Conservation (phyloP, 73 alveolate genomes). For the Tetrahymena borealis region DNA sequence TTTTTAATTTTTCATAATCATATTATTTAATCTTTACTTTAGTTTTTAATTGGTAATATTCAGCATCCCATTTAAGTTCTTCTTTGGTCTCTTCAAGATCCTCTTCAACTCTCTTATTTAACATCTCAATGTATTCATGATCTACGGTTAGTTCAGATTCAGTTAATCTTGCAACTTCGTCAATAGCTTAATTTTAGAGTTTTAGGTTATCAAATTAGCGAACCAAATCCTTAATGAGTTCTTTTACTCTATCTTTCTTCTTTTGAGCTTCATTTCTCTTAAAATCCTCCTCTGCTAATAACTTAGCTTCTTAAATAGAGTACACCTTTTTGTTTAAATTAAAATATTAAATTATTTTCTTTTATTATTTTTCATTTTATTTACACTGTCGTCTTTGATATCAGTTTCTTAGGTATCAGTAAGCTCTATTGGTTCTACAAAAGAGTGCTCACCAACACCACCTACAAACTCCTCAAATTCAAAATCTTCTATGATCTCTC, state of each 20-base stretch:
- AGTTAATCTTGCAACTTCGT: conserved; percentile 50
- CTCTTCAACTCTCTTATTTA: conserved; percentile 52
- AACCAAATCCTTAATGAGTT: conserved; percentile 52
- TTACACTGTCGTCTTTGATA: conserved; percentile 57
- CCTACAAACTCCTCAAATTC: conserved; percentile 29
- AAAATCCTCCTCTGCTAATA: conserved; percentile 82
- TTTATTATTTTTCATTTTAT: conserved; percentile 52
- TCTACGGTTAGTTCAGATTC: conserved; percentile 75
- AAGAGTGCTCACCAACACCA: conserved; percentile 38
- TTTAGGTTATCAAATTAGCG: conserved; percentile 53
- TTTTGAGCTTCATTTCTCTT: conserved; percentile 74
- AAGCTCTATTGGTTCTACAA: conserved; percentile 36
- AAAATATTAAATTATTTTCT: neutral
- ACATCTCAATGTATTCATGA: conserved; percentile 73
- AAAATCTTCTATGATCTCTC: conserved; percentile 61
- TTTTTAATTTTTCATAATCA: neutral
- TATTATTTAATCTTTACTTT: conserved; percentile 40
- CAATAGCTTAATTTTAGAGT: conserved; percentile 31
- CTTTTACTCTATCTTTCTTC: conserved; percentile 70
- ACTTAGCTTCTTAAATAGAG: conserved; percentile 59
- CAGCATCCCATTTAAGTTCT: conserved; percentile 86
- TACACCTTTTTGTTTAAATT: conserved; percentile 3
- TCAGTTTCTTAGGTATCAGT: conserved; percentile 42
- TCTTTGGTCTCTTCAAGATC: conserved; percentile 67
- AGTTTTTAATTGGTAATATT: conserved; percentile 59